These are phyloP conservation scores for Aspergillus pseudoglaucus DNA, from an alignment of 2,329 filamentous ascomycete genomes.

Conservation along the genomic window DNA sequence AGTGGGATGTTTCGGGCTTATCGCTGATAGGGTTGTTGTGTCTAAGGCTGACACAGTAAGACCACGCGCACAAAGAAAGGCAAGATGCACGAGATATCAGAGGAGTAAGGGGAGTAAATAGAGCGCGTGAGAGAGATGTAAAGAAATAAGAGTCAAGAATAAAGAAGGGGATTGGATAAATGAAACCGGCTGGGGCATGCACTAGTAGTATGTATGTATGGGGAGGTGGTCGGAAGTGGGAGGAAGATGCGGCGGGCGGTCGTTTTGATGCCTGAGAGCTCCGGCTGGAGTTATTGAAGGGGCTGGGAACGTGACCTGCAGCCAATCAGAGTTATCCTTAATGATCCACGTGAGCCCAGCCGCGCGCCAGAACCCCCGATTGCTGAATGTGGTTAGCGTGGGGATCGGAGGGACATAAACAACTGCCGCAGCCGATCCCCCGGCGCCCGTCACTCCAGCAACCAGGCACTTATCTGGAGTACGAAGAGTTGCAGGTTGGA, in stretches of 20 bases:
- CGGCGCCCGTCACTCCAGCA: background rate
- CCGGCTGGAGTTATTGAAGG: conserved; percentile 6
- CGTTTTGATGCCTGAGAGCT: conserved; percentile 21
- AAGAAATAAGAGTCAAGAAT: background rate
- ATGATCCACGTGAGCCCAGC: conserved; percentile 21
- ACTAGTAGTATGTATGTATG: background rate
- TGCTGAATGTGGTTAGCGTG: conserved; percentile 10
- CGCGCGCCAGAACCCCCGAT: conserved; percentile 13
- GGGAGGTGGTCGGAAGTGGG: conserved; percentile 5
- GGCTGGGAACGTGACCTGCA: background rate
- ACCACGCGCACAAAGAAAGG: background rate
- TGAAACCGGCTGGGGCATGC: background rate
- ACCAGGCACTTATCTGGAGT: background rate
- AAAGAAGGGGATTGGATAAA: conserved; percentile 8
- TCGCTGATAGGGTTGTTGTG: conserved; percentile 20
- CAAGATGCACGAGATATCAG: background rate
- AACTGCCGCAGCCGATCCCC: conserved; percentile 1
- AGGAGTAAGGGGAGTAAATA: background rate
- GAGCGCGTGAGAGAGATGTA: background rate
- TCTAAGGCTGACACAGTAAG: background rate
- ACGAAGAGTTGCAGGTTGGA: background rate
- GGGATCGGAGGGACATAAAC: conserved; percentile 16
- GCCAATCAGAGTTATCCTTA: conserved; percentile 14
- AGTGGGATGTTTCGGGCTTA: conserved; percentile 12
- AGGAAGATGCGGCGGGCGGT: conserved; percentile 13